These are phyloP conservation scores for Farysia itapuensis DNA, from an alignment of 1,284 basidiomycete species.

Conservation along the genomic window DNA sequence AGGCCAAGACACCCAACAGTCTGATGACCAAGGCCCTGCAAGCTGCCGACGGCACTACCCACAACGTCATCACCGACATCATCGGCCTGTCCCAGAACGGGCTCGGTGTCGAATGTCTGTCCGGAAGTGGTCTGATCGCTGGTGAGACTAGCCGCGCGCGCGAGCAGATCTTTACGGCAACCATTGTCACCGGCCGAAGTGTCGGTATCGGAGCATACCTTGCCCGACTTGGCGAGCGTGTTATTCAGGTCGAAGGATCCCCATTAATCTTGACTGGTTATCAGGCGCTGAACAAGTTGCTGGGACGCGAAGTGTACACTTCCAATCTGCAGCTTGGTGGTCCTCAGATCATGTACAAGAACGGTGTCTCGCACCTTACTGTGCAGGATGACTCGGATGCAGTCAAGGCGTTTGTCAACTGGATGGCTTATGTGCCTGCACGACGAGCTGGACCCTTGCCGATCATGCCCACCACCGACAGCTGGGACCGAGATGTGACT, in stretches of 20 bases:
- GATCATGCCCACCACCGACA: slow-evolving; percentile 47
- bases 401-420: slow-evolving; percentile 67
- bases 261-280: slow-evolving; percentile 99
- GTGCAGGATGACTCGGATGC: slow-evolving; percentile 80
- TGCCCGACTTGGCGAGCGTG: slow-evolving; percentile 93
- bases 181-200: slow-evolving; percentile 94
- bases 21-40: slow-evolving; percentile 78
- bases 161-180: slow-evolving; percentile 99
- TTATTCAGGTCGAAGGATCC: slow-evolving; percentile 97
- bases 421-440: slow-evolving; percentile 83
- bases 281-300: slow-evolving; percentile 95
- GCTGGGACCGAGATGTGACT: slow-evolving; percentile 89
- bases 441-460: slow-evolving; percentile 35
- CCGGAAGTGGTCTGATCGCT: slow-evolving; percentile 95
- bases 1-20: slow-evolving; percentile 65
- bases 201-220: slow-evolving; percentile 99
- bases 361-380: slow-evolving; percentile 91
- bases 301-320: slow-evolving; percentile 98
- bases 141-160: slow-evolving; percentile 98
- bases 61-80: slow-evolving; percentile 93
- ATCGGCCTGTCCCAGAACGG: slow-evolving; percentile 89
- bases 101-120: slow-evolving; percentile 95
- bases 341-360: slow-evolving; percentile 68
- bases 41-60: slow-evolving; percentile 79
- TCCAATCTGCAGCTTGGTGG: slow-evolving; percentile 98